Conservation (phyloP, 176 grass and related monocot genomes). For the Themeda triandra region DNA sequence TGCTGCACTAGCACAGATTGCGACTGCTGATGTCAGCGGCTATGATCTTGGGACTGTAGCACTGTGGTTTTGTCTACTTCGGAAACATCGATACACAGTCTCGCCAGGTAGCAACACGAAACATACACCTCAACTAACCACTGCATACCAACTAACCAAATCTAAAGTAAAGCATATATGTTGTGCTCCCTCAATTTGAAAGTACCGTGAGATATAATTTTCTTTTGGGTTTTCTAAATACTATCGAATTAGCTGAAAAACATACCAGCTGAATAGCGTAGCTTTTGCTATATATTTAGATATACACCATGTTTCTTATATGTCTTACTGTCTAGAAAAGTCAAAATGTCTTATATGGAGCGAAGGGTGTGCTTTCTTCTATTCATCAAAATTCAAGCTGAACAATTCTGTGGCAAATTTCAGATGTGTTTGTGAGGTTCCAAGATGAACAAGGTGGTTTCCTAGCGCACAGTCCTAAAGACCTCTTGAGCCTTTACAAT, state of each 20-base stretch:
- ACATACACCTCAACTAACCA: too few relatives aligned
- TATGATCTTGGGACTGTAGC: not conserved
- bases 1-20: not conserved
- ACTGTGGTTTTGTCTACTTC: slow-evolving; percentile 8
- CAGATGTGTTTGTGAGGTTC: not conserved
- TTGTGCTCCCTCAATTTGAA: too few relatives aligned
- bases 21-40: not conserved
- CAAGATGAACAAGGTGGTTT: not conserved
- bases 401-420: not conserved
- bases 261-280: not conserved
- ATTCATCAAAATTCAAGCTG: not conserved
- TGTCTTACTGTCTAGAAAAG: too few relatives aligned
- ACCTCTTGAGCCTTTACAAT: not conserved
- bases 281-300: too few relatives aligned
- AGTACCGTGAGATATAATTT: not conserved
- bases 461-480: not conserved
- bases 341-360: not conserved
- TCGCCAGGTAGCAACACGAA: not conserved
- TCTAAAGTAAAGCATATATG: too few relatives aligned
- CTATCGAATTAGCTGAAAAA: not conserved
- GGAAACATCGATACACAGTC: not conserved
- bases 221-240: not conserved
- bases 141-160: too few relatives aligned
- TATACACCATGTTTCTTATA: too few relatives aligned
- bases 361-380: too few relatives aligned